Percentiles rank a stretch among this genome's conserved stretches.
phyloP scores from a whole-genome alignment of 202 grass and related monocot species.

The Carex arenaria region DNA sequence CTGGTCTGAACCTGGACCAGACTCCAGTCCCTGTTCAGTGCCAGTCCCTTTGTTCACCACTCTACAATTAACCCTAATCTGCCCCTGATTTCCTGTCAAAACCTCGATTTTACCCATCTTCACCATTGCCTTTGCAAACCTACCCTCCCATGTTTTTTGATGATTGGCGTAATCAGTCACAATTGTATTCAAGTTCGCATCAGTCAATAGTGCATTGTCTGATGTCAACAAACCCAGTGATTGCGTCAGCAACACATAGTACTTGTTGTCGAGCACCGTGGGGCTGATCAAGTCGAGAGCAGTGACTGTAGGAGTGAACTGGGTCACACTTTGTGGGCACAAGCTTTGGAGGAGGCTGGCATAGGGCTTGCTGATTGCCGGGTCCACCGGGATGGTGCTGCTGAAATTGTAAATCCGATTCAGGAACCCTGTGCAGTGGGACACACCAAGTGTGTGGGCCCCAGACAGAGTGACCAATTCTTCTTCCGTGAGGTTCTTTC shows the following conservation, averaged over 20 bases:
- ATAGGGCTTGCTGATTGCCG: slow-evolving; percentile 36
- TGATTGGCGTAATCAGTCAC: slow-evolving; percentile 38
- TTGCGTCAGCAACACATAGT: slow-evolving; percentile 43
- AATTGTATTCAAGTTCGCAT: slow-evolving; percentile 28
- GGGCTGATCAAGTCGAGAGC: slow-evolving; percentile 45
- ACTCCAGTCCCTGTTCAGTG: not conserved
- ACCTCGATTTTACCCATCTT: slow-evolving; percentile 59
- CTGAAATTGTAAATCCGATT: slow-evolving; percentile 45
- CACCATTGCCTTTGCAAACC: slow-evolving; percentile 50
- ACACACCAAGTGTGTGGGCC: slow-evolving; percentile 54
- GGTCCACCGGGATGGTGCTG: slow-evolving; percentile 34
- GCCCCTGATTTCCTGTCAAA: slow-evolving; percentile 37
- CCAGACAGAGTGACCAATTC: slow-evolving; percentile 57
- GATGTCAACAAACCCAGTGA: slow-evolving; percentile 48
- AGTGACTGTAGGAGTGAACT: slow-evolving; percentile 31
- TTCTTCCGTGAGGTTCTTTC: slow-evolving; percentile 48
- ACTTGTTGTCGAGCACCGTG: slow-evolving; percentile 49
- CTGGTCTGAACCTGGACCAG: not conserved
- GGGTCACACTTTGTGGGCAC: slow-evolving; percentile 34
- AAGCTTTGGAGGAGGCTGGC: slow-evolving; percentile 41
- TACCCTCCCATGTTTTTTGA: slow-evolving; percentile 22
- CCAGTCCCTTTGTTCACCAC: slow-evolving; percentile 38
- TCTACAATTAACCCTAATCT: slow-evolving; percentile 66
- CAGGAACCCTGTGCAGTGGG: slow-evolving; percentile 42
- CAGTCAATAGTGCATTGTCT: slow-evolving; percentile 35